phyloP scores from a whole-genome alignment of 2,329 filamentous ascomycete genomes.

The Phaeosphaeria sp. region DNA sequence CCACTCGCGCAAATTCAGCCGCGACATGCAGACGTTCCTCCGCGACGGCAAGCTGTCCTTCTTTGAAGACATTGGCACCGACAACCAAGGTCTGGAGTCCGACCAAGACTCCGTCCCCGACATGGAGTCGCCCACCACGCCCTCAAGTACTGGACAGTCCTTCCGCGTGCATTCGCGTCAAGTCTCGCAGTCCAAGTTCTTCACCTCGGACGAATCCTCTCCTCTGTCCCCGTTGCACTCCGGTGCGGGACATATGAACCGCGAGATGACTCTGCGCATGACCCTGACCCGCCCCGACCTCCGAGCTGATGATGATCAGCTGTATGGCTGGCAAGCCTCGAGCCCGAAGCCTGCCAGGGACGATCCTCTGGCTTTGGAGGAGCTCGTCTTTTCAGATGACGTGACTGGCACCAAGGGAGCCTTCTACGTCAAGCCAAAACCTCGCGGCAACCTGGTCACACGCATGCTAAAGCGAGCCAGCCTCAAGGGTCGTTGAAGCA shows the following conservation, averaged over 20 bases:
- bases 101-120: slow-evolving; percentile 44
- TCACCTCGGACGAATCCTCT: slow-evolving; percentile 32
- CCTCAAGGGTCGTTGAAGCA: slow-evolving; percentile 32
- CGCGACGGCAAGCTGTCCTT: slow-evolving; percentile 62
- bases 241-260: slow-evolving; percentile 52
- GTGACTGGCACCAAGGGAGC: slow-evolving; percentile 55
- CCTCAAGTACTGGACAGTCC: slow-evolving; percentile 42
- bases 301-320: slow-evolving; percentile 73
- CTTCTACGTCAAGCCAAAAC: slow-evolving; percentile 52
- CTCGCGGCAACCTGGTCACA: slow-evolving; percentile 42
- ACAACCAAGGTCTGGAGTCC: slow-evolving; percentile 41
- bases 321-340: slow-evolving; percentile 70
- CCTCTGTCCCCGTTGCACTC: slow-evolving; percentile 32
- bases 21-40: slow-evolving; percentile 64
- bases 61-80: slow-evolving; percentile 42
- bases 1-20: slow-evolving; percentile 53
- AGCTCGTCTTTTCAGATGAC: slow-evolving; percentile 58
- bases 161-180: slow-evolving; percentile 43
- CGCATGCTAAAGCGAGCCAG: slow-evolving; percentile 48
- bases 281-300: slow-evolving; percentile 90
- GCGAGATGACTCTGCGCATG: slow-evolving; percentile 97
- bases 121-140: slow-evolving; percentile 46
- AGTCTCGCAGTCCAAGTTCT: slow-evolving; percentile 40
- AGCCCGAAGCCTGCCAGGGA: slow-evolving; percentile 42
- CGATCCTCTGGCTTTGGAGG: slow-evolving; percentile 63